Base-by-base conservation (phyloP, 306 rosid species). In the Hippophae tibetana region DNA sequence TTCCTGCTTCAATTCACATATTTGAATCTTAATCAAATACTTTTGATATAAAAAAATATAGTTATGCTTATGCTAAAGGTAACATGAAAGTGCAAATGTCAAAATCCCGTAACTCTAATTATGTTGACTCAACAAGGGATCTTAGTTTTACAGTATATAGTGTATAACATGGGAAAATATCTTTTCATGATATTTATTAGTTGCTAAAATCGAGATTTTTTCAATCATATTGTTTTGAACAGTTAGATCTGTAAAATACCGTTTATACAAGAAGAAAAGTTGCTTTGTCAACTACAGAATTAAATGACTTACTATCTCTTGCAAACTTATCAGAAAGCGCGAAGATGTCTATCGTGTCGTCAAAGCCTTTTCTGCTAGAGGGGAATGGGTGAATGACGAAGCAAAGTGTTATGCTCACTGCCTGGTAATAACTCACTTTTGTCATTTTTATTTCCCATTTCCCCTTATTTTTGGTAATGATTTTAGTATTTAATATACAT, bases 281-380 rank as follows among this genome's bases (percentile, higher is more conserved):
- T 25, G n/a, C 64, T 69, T 48, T 59, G 18, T 54, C 61, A 48
- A 62, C 52, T 61, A 53, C 49, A 70, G 48, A 65, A 68, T 63
- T 81, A 42, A 76, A 74, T 69, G 31, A 12, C 9, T 31, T 63
- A 62, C 41, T 61, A 43, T 77, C 64, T 55, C 55, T 42, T 70
- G 69, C 74, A 72, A 68, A 61, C 63, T 65, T 65, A 76, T 71
- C 79, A 92, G 99, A 68, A 76, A 81, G 55, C 95, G 99, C 25
- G 99, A 85, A 74, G 95, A 92, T 67, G 78, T 92, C 13, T 92
- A 88, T 68, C 84, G 80, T 61, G 93, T 82, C 0, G 71, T 92
- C 73, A 88, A 84, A 79, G 83, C 95, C 41, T 76, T 83, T 80
- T 80, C 84, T 56, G 63, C 78, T 7, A 82, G 68, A 74, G 85